phyloP scores from a whole-genome alignment of 768 basidiomycete species.

The Clavaria fumosa region DNA sequence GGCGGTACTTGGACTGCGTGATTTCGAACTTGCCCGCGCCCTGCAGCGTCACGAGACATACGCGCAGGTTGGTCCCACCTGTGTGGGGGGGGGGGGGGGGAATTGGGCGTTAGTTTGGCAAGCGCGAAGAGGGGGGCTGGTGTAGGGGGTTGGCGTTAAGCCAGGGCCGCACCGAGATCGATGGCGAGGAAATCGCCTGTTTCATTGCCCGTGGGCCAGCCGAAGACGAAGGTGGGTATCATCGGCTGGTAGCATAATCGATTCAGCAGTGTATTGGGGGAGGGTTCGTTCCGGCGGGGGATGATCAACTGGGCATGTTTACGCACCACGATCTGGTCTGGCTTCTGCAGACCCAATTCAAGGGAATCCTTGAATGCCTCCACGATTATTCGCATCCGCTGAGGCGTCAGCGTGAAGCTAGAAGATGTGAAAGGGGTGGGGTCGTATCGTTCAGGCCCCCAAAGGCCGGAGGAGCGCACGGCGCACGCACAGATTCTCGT shows the following conservation, averaged over 20 bases:
- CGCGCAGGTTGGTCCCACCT: conserved; percentile 97
- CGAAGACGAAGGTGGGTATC: conserved; percentile 96
- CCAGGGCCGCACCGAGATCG: conserved; percentile 51
- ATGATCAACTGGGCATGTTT: no score
- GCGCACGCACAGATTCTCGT: conserved; percentile 61
- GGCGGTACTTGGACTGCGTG: conserved; percentile 92
- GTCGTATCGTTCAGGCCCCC: conserved; percentile 5
- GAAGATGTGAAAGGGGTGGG: no score
- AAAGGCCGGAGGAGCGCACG: background rate
- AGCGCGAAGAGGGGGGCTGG: conserved; percentile 2
- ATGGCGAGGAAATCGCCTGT: conserved; percentile 81
- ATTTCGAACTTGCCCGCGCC: conserved; percentile 96
- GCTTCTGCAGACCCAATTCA: conserved; percentile 71
- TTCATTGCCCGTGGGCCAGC: conserved; percentile 86
- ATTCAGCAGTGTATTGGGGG: background rate
- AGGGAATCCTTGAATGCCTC: conserved; percentile 90
- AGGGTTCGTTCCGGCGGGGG: conserved; percentile 2
- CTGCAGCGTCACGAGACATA: conserved; percentile 85
- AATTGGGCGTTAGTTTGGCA: background rate
- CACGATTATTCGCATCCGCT: conserved; percentile 92
- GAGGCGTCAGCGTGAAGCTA: conserved; percentile 78
- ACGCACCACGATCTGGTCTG: conserved; percentile 78
- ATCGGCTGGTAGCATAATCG: conserved; percentile 43
- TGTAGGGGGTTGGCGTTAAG: background rate
- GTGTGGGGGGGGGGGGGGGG: background rate